A percentile compares a stretch with the other conserved stretches of the same genome.
Conservation (phyloP, 2,329 filamentous ascomycete species). For the Arthrobotrys iridis region DNA sequence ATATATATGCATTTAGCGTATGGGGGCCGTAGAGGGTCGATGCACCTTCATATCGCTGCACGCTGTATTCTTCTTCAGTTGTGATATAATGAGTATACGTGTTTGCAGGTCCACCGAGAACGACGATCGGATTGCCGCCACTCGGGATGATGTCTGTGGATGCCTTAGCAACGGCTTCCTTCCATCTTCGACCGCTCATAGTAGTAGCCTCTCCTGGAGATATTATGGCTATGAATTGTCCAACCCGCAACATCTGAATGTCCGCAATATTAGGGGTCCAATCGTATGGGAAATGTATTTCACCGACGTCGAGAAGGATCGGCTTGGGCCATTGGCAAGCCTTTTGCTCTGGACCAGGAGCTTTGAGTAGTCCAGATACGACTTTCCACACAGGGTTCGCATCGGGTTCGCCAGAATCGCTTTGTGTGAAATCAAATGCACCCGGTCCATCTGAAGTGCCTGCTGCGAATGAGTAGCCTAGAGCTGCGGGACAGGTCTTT, state of each 20-base stretch:
- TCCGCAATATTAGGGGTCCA: constrained; percentile 95
- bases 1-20: constrained; percentile 86
- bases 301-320: constrained; percentile 86
- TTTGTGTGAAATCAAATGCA: constrained; percentile 92
- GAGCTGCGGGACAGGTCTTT: constrained; percentile 81
- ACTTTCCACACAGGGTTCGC: constrained; percentile 80
- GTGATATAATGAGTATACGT: constrained; percentile 85
- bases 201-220: constrained; percentile 89
- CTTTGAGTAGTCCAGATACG: constrained; percentile 77
- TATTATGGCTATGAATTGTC: constrained; percentile 83
- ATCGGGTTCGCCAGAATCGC: constrained; percentile 76
- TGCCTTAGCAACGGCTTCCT: constrained; percentile 71
- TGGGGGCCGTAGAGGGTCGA: constrained; percentile 87
- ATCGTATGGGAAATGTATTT: constrained; percentile 78
- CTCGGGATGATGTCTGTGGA: constrained; percentile 60
- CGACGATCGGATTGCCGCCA: constrained; percentile 70
- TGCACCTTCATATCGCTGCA: constrained; percentile 95
- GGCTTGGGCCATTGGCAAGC: constrained; percentile 83
- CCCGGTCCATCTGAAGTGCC: constrained; percentile 93
- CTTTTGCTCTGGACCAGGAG: constrained; percentile 74
- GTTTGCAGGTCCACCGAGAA: constrained; percentile 88
- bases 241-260: constrained; percentile 83
- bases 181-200: constrained; percentile 91
- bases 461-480: constrained; percentile 92
- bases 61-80: constrained; percentile 80